A percentile compares a stretch with the other conserved stretches of the same genome.
Evolutionary conservation across 2,329 filamentous ascomycete species (phyloP).

Genomic region (Pseudogymnoascus sp.): DNA sequence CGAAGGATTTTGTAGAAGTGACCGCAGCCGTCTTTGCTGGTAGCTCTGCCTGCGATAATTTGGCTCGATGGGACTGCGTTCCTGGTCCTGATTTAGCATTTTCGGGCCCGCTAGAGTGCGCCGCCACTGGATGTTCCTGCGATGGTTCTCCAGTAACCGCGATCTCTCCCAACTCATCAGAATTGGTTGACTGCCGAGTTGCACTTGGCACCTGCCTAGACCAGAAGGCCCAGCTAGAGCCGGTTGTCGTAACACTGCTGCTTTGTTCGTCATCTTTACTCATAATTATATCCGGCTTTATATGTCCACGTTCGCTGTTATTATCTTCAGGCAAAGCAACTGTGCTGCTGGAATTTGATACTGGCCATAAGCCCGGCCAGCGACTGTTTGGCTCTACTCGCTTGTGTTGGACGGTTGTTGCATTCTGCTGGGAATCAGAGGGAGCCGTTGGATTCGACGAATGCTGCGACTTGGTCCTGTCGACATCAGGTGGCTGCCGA

Average conservation of each 20-base stretch:
- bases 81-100: neutral
- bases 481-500: neutral
- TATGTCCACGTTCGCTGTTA: conserved; percentile 26
- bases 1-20: conserved; percentile 25
- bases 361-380: conserved; percentile 19
- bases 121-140: conserved; percentile 38
- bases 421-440: neutral
- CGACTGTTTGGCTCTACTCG: conserved; percentile 2
- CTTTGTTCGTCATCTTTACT: conserved; percentile 33
- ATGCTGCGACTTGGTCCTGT: neutral
- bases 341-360: conserved; percentile 18
- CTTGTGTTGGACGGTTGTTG: neutral
- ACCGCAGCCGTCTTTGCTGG: neutral
- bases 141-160: conserved; percentile 50
- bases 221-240: conserved; percentile 77
- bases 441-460: neutral
- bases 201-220: conserved; percentile 37
- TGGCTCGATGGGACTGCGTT: neutral
- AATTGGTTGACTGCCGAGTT: neutral
- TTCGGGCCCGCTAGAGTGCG: neutral
- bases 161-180: conserved; percentile 36
- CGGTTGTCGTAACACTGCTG: conserved; percentile 33
- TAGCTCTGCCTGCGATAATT: neutral
- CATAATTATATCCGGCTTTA: conserved; percentile 35
- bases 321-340: conserved; percentile 18